Evolutionary conservation across 768 basidiomycete genomes (phyloP).

Genomic region (Leccinum pellstonianum): DNA sequence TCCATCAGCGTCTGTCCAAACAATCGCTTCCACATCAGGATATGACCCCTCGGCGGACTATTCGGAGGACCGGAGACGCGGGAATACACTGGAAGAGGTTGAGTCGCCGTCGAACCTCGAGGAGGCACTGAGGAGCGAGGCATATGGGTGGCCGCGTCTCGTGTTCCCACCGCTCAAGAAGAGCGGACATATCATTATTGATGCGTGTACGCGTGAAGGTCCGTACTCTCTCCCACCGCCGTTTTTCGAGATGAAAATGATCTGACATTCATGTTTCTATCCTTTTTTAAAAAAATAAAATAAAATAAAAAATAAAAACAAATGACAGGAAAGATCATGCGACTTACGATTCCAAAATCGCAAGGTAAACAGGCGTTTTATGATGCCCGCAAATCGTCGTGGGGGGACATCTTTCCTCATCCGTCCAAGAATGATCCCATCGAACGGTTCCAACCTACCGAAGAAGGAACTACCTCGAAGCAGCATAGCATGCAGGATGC

Average conservation of each 20-base stretch:
- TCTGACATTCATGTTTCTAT: constrained; percentile 3
- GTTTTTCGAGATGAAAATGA: constrained; percentile 7
- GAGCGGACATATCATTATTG: constrained; percentile 88
- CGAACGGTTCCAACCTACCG: constrained; percentile 49
- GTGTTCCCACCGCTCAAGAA: constrained; percentile 91
- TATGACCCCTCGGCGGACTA: not conserved
- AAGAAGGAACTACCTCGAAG: constrained; percentile 28
- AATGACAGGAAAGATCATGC: constrained; percentile 78
- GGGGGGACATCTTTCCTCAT: constrained; percentile 98
- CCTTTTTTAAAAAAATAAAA: not conserved
- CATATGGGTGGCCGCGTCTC: constrained; percentile 87
- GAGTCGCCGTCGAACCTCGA: constrained; percentile 41
- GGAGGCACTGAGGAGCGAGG: constrained; percentile 63
- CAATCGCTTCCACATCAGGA: constrained; percentile 11
- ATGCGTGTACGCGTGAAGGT: constrained; percentile 86
- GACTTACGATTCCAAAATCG: constrained; percentile 87
- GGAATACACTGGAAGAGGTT: constrained; percentile 4
- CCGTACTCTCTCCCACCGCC: constrained; percentile 7
- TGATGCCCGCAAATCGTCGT: constrained; percentile 88
- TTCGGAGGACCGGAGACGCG: constrained; percentile 3
- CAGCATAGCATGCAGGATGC: constrained; percentile 27
- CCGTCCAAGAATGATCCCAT: constrained; percentile 74
- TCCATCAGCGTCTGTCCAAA: constrained; percentile 13
- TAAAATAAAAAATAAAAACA: not conserved
- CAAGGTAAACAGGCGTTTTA: constrained; percentile 96